Evolutionary conservation across 2,329 filamentous ascomycete genomes (phyloP).

Genomic region (Ophiosphaerella korrae): DNA sequence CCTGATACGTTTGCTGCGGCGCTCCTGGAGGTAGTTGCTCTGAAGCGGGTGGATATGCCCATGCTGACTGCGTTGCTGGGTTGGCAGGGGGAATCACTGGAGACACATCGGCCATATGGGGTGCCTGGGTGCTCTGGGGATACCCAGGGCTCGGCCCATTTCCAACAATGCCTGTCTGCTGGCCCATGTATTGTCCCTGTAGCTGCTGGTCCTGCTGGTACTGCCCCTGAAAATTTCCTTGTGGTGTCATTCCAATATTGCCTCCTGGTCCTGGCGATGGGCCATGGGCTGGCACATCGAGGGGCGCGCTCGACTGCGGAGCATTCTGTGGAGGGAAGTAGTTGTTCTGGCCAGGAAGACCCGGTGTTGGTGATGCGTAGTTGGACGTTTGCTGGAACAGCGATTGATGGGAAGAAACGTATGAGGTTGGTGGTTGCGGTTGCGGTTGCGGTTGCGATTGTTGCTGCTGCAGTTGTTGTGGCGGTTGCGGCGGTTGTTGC

Average conservation of each 20-base stretch:
- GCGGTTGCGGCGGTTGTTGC: constrained; percentile 1
- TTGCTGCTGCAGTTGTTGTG: background rate
- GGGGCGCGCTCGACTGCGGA: constrained; percentile 14
- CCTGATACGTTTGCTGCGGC: constrained; percentile 12
- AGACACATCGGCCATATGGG: constrained; percentile 13
- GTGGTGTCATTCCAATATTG: constrained; percentile 17
- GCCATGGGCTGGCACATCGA: background rate
- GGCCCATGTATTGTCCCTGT: constrained; percentile 19
- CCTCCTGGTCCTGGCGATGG: constrained; percentile 3
- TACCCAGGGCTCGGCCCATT: constrained; percentile 9
- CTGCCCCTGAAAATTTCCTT: constrained; percentile 13
- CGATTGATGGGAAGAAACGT: constrained; percentile 31
- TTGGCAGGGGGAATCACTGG: constrained; percentile 12
- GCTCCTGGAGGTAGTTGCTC: constrained; percentile 1
- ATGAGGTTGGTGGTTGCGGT: constrained; percentile 21
- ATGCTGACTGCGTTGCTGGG: constrained; percentile 12
- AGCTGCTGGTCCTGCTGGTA: constrained; percentile 11
- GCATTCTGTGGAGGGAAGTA: constrained; percentile 33
- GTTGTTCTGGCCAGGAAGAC: constrained; percentile 28
- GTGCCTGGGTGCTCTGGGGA: constrained; percentile 12
- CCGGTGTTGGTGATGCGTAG: constrained; percentile 28
- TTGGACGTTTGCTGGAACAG: constrained; percentile 26
- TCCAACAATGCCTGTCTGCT: constrained; percentile 36
- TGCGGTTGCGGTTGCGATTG: constrained; percentile 3
- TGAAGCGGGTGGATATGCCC: constrained; percentile 3